These are phyloP conservation scores for Sinapis alba DNA, from an alignment of 441 rosid species.

Conservation along the genomic window DNA sequence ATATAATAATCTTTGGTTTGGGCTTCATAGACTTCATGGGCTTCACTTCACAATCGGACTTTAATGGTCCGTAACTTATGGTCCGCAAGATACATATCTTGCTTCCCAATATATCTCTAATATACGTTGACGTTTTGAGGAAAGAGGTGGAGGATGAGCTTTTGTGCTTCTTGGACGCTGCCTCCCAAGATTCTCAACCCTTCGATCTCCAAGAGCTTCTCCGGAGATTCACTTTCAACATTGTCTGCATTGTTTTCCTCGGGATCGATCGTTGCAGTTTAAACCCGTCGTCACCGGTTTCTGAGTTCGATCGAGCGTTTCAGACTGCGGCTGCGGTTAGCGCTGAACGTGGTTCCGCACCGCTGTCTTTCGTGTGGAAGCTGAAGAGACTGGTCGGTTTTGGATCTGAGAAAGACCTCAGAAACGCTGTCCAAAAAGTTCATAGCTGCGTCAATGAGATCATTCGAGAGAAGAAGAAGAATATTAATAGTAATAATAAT, in stretches of 20 bases:
- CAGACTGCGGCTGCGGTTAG: conserved; percentile 64
- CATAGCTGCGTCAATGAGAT: conserved; percentile 49
- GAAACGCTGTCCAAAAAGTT: conserved; percentile 54
- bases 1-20: no score
- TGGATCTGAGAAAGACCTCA: conserved; percentile 70
- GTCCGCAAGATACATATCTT: no score
- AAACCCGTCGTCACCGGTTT: conserved; percentile 41
- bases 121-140: conserved; percentile 41
- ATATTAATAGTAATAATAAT: not conserved
- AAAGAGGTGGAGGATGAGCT: conserved; percentile 46
- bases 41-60: no score
- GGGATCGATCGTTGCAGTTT: conserved; percentile 49
- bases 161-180: conserved; percentile 42
- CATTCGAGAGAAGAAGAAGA: conserved; percentile 50
- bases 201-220: conserved; percentile 60
- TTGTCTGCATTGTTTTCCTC: conserved; percentile 55
- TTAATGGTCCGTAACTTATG: no score
- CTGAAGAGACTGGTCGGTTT: conserved; percentile 57
- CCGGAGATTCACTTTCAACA: conserved; percentile 50
- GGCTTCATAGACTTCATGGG: no score
- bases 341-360: conserved; percentile 69
- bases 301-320: conserved; percentile 56
- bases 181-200: conserved; percentile 27
- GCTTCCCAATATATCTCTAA: no score
- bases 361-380: conserved; percentile 71